Evolutionary conservation across 225 moss, liverwort and hornwort species (phyloP).

Genomic region (Anthoceros angustus): DNA sequence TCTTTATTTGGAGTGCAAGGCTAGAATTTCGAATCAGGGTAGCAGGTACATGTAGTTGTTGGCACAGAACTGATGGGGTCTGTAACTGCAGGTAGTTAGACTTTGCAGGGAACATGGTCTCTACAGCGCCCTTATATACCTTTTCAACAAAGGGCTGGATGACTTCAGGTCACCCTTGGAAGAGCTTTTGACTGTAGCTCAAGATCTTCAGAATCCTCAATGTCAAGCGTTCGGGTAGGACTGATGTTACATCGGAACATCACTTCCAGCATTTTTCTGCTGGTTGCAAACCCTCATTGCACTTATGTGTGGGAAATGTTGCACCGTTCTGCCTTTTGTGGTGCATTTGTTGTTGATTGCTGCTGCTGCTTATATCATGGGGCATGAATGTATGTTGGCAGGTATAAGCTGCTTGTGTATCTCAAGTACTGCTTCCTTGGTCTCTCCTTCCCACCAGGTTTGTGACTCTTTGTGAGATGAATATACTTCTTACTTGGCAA

Average conservation of each 20-base stretch:
- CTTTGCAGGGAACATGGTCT: constrained; percentile 92
- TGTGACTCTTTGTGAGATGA: constrained; percentile 7
- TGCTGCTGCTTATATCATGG: background rate
- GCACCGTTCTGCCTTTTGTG: too few relatives aligned
- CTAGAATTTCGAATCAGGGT: background rate
- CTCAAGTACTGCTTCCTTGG: constrained; percentile 90
- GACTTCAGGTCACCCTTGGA: constrained; percentile 92
- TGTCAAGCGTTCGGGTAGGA: constrained; percentile 60
- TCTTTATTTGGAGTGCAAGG: background rate
- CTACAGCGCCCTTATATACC: constrained; percentile 92
- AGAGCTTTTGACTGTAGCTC: constrained; percentile 87
- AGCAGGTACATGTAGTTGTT: background rate
- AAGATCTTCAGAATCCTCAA: constrained; percentile 41
- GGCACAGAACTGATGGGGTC: background rate
- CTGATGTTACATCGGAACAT: background rate
- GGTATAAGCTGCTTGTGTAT: constrained; percentile 91
- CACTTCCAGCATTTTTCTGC: too few relatives aligned
- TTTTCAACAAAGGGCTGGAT: constrained; percentile 92
- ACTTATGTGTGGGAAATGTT: too few relatives aligned
- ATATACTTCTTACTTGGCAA: background rate
- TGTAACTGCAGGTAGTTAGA: constrained; percentile 64
- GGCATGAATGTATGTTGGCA: constrained; percentile 15
- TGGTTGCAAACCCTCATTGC: too few relatives aligned
- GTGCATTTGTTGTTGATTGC: background rate
- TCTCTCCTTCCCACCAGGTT: constrained; percentile 87